Base-by-base conservation (phyloP, 345 rosid genomes). In the Alliaria petiolata region DNA sequence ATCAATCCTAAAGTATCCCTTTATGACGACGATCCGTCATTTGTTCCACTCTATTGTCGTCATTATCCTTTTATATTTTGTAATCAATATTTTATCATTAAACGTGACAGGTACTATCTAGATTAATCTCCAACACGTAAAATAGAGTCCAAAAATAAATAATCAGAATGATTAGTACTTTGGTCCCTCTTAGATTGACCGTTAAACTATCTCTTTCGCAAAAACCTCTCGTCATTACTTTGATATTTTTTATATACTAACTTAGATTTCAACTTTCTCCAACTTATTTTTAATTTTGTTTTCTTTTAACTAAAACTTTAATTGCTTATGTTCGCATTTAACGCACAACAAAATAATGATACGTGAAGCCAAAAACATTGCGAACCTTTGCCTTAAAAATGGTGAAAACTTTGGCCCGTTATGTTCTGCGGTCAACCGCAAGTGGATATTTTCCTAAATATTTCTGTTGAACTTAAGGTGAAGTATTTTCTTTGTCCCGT, bases 131-230 rank as follows among this genome's bases (percentile, higher is more conserved):
- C 72, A 38, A 19, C 77, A 20, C 61, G 30, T 49, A 57, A 14
- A 26, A 33, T 65, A 30, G 17, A 35, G 6, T 38, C 19, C 3
- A 8, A 19, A 36, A 55, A 4, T 36, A 14, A 64, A 17, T 28
- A 46, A 36, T 44, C 8, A 22, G 13, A 15, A 46, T 31, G 42
- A 10, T 39, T 8, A n/a, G n/a, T 63, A 16, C n/a, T n/a, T n/a
- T n/a, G n/a, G n/a, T n/a, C n/a, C 22, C 49, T 38, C 52, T 38
- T 7, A 57, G 14, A 49, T 57, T 57, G 49, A 40, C 77, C 71
- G 77, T 74, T 74, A 47, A 28, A 49, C 61, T 56, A 65, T 65
- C 72, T 17, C 67, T 74, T 74, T 74, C 77, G 17, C 67, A 38
- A 15, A 8, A 44, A 49, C n/a, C 22, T 36, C 56, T 31, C 3